These are phyloP conservation scores for Vaccinium darrowii DNA, from an alignment of 148 eudicot species.

Conservation along the genomic window DNA sequence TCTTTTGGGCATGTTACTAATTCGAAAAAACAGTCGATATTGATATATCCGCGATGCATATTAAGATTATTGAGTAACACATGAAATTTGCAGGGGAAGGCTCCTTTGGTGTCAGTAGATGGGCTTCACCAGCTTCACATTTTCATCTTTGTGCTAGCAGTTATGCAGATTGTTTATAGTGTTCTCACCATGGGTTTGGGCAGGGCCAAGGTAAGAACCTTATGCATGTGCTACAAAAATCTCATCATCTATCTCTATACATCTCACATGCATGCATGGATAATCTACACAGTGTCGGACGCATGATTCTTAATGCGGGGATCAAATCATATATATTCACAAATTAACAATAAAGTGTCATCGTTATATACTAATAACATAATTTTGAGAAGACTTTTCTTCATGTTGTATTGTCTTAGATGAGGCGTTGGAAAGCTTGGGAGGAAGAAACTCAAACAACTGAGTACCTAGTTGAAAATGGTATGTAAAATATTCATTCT, in stretches of 20 bases:
- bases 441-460: conserved; percentile 42
- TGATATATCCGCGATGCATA: not conserved
- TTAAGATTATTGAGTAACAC: not conserved
- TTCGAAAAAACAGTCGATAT: not conserved
- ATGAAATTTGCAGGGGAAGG: conserved; percentile 31
- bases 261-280: not conserved
- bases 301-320: too few species aligned
- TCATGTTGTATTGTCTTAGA: conserved; percentile 15
- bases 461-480: conserved; percentile 37
- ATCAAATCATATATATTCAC: too few species aligned
- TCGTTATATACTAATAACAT: too few species aligned
- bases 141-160: conserved; percentile 41
- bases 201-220: conserved; percentile 37
- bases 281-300: not conserved
- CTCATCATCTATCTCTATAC: not conserved
- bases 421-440: conserved; percentile 48
- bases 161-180: conserved; percentile 44
- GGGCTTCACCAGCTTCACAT: conserved; percentile 39
- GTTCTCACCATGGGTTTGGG: conserved; percentile 38
- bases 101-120: conserved; percentile 26
- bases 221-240: not conserved
- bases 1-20: not conserved
- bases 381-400: too few species aligned
- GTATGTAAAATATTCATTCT: conserved; percentile 12
- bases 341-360: too few species aligned